phyloP scores from a whole-genome alignment of 345 rosid genomes.

The Ricinus communis region DNA sequence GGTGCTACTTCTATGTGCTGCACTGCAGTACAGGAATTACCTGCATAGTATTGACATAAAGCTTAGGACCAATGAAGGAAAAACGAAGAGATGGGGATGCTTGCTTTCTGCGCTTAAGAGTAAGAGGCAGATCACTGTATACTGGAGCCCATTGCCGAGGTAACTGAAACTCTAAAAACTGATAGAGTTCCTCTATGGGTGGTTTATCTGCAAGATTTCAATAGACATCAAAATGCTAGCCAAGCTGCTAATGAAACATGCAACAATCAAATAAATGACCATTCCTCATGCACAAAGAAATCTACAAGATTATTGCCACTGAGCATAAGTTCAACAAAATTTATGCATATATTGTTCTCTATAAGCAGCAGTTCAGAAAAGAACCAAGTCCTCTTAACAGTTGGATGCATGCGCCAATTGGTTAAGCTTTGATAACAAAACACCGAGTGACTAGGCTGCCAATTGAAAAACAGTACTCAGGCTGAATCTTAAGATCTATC shows the following conservation, averaged over 20 bases:
- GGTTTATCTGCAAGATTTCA: slow-evolving; percentile 78
- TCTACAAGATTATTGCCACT: no score
- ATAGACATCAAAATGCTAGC: neutral
- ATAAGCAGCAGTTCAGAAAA: no score
- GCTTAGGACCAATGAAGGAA: slow-evolving; percentile 88
- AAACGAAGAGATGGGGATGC: slow-evolving; percentile 77
- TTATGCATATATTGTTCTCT: no score
- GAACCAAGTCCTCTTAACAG: no score
- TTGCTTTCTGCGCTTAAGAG: slow-evolving; percentile 63
- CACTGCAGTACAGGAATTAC: slow-evolving; percentile 32
- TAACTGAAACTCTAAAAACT: slow-evolving; percentile 90
- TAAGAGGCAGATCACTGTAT: slow-evolving; percentile 87
- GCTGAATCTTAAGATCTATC: neutral
- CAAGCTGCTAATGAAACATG: neutral
- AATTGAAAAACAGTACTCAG: no score
- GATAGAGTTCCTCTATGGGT: slow-evolving; percentile 81
- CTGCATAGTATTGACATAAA: slow-evolving; percentile 69
- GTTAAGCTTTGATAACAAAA: no score
- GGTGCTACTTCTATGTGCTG: slow-evolving; percentile 7
- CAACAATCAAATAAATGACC: neutral
- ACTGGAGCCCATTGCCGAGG: slow-evolving; percentile 98
- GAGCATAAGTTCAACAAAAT: no score
- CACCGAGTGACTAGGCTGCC: no score
- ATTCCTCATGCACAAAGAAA: no score
- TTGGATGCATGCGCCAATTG: no score